These are phyloP conservation scores for Debaryomyces sp. DNA, from an alignment of 1,139 yeast genomes.

Conservation along the genomic window DNA sequence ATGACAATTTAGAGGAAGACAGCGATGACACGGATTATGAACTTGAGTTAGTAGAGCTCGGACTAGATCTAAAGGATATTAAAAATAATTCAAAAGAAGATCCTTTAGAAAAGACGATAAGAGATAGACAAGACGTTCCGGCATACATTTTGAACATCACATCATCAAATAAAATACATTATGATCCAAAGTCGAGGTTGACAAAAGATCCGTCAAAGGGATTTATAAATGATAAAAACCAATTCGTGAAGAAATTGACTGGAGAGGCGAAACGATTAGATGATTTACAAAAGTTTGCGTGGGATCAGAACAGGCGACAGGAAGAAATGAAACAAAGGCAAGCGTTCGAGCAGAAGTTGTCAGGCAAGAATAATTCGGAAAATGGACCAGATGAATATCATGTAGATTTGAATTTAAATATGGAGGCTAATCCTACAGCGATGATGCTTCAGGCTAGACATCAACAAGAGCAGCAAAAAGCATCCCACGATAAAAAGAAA, in stretches of 20 bases:
- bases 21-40: constrained; percentile 54
- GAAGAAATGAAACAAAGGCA: constrained; percentile 18
- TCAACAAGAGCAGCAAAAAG: constrained; percentile 30
- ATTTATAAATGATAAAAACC: constrained; percentile 49
- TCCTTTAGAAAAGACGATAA: constrained; percentile 37
- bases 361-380: constrained; percentile 12
- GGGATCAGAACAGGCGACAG: constrained; percentile 38
- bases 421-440: constrained; percentile 65
- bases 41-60: constrained; percentile 52
- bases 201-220: constrained; percentile 51
- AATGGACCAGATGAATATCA: constrained; percentile 26
- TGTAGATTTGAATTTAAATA: constrained; percentile 42
- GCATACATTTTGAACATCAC: constrained; percentile 46
- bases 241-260: constrained; percentile 53
- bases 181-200: constrained; percentile 61
- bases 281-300: constrained; percentile 54
- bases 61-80: constrained; percentile 32
- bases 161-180: constrained; percentile 33
- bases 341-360: constrained; percentile 16
- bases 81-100: constrained; percentile 35
- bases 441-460: constrained; percentile 49
- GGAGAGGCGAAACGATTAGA: constrained; percentile 57
- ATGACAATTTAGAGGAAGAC: constrained; percentile 23
- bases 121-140: constrained; percentile 59
- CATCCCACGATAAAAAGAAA: constrained; percentile 1